Conservation (phyloP, 2,329 filamentous ascomycete species). For the Phoma sp. region DNA sequence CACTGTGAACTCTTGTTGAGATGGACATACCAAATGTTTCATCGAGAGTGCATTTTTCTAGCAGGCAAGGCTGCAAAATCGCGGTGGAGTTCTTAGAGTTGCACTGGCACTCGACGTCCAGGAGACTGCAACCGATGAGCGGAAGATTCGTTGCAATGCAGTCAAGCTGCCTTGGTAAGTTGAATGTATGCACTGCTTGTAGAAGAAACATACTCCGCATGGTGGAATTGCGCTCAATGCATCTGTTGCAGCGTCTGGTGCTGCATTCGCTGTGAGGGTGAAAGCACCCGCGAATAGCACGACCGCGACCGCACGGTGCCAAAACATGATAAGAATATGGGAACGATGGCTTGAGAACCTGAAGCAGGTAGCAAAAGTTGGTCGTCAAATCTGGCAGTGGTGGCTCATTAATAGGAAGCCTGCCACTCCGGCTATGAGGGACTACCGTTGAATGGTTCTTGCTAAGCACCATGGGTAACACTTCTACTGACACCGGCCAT, state of each 20-base stretch:
- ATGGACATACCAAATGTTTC: background rate
- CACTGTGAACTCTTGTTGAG: background rate
- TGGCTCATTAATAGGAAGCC: background rate
- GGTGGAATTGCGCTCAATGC: background rate
- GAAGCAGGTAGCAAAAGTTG: background rate
- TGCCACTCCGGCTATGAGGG: background rate
- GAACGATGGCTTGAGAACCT: background rate
- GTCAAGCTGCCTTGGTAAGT: background rate
- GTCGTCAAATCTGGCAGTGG: background rate
- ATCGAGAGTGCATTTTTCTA: background rate
- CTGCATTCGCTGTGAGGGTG: background rate
- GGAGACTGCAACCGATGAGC: background rate
- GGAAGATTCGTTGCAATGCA: background rate
- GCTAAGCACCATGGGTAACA: background rate
- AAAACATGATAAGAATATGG: background rate
- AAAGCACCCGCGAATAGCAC: background rate
- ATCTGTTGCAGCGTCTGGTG: background rate
- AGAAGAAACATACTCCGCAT: background rate
- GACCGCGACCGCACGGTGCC: background rate
- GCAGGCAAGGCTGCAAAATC: background rate
- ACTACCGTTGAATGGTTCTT: background rate
- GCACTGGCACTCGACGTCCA: background rate
- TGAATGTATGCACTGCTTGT: background rate
- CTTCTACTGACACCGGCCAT: background rate
- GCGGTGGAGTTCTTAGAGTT: background rate